Evolutionary conservation across 2,329 filamentous ascomycete species (phyloP).

Genomic region (Herpotrichia juniperi): DNA sequence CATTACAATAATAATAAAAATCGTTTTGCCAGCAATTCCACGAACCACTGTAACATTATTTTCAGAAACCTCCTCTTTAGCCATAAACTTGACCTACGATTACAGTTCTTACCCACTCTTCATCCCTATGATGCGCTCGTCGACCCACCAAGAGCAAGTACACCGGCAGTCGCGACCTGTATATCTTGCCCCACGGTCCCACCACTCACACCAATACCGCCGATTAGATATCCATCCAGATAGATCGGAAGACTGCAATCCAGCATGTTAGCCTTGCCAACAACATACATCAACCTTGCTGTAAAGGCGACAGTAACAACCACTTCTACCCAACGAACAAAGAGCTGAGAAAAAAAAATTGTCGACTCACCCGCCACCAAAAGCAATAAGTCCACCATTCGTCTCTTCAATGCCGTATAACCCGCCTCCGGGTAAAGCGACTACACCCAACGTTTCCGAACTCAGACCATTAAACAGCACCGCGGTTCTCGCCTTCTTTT

Average conservation of each 20-base stretch:
- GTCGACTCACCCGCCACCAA: conserved; percentile 29
- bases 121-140: conserved; percentile 6
- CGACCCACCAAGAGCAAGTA: conserved; percentile 19
- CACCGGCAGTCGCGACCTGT: conserved; percentile 25
- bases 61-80: too few species aligned
- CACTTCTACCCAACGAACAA: not conserved
- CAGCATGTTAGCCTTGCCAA: too few species aligned
- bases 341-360: not conserved
- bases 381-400: conserved; percentile 34
- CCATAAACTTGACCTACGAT: too few species aligned
- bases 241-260: conserved; percentile 36
- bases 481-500: conserved; percentile 35
- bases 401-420: conserved; percentile 32
- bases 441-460: conserved; percentile 17
- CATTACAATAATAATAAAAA: too few species aligned
- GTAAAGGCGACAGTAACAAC: not conserved
- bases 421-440: conserved; percentile 22
- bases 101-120: too few species aligned
- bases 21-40: too few species aligned
- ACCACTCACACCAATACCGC: conserved; percentile 36
- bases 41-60: too few species aligned
- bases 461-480: conserved; percentile 33
- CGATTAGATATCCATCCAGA: conserved; percentile 28
- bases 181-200: conserved; percentile 34
- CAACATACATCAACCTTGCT: too few species aligned